Percentiles rank a stretch among this genome's conserved stretches.
phyloP scores from a whole-genome alignment of 345 rosid species.

The Mallotus nudiflorus region DNA sequence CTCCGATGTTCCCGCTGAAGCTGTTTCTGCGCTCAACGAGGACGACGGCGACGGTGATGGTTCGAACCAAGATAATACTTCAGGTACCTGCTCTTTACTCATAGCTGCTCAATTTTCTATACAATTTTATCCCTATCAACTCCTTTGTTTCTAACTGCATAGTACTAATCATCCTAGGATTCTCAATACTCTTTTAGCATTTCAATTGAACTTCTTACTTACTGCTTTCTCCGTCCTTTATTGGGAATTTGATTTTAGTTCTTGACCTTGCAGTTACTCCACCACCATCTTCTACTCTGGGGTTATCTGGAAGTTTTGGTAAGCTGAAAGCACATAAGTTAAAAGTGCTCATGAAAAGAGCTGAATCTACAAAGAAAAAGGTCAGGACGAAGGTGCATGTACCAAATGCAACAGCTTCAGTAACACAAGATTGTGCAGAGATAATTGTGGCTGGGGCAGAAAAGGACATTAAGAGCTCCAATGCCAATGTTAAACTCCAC shows the following conservation, averaged over 20 bases:
- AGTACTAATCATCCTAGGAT: too few species aligned
- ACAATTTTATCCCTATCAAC: too few species aligned
- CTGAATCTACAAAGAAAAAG: slow-evolving; percentile 38
- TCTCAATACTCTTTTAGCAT: neutral
- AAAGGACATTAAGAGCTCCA: slow-evolving; percentile 6
- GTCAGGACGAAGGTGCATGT: slow-evolving; percentile 23
- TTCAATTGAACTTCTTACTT: neutral
- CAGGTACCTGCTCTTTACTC: neutral
- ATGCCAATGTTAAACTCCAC: neutral
- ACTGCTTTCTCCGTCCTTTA: neutral
- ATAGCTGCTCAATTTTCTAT: neutral
- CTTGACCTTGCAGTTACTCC: neutral
- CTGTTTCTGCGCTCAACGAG: too few species aligned
- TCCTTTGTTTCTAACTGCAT: too few species aligned
- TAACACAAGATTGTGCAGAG: slow-evolving; percentile 12
- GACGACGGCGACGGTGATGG: neutral
- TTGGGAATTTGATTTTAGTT: too few species aligned
- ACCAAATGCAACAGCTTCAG: slow-evolving; percentile 14
- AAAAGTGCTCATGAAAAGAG: slow-evolving; percentile 52
- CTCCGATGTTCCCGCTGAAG: too few species aligned
- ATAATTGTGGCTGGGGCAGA: slow-evolving; percentile 9
- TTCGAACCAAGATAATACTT: neutral
- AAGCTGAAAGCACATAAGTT: slow-evolving; percentile 63
- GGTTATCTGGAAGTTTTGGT: slow-evolving; percentile 14
- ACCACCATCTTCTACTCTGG: slow-evolving; percentile 17